Conservation (phyloP, 2,329 filamentous ascomycete genomes). For the Ascomycota sp. region DNA sequence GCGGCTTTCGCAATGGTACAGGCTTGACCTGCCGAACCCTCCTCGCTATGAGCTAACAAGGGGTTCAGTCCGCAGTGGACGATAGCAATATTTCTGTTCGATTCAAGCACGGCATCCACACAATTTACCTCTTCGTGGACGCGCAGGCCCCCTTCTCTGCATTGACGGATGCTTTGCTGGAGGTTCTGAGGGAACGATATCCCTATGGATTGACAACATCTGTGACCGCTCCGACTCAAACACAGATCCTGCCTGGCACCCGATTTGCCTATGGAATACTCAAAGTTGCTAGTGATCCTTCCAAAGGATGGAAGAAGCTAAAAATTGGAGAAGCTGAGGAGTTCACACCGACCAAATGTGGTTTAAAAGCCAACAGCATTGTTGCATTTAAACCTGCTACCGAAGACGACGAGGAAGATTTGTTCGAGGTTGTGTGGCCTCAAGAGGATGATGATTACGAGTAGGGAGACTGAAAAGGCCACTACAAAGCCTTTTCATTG, state of each 20-base stretch:
- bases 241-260: conserved; percentile 17
- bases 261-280: conserved; percentile 24
- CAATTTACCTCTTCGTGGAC: conserved; percentile 44
- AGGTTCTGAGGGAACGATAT: conserved; percentile 33
- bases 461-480: conserved; percentile 1
- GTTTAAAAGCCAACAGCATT: conserved; percentile 22
- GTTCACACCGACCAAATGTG: conserved; percentile 19
- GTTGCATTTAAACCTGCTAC: conserved; percentile 26
- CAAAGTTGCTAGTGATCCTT: conserved; percentile 20
- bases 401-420: conserved; percentile 15
- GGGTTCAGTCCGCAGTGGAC: conserved; percentile 7
- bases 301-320: conserved; percentile 27
- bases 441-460: conserved; percentile 19
- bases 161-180: conserved; percentile 35
- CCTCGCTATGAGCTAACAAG: not conserved
- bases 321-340: conserved; percentile 12
- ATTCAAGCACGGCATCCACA: conserved; percentile 51
- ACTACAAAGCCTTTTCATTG: too few relatives aligned
- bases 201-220: conserved; percentile 25
- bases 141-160: conserved; percentile 31
- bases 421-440: conserved; percentile 25
- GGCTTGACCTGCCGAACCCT: too few relatives aligned
- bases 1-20: not conserved
- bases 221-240: conserved; percentile 11
- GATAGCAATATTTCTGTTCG: conserved; percentile 40